Evolutionary conservation across 176 grass and related monocot species (phyloP).

Genomic region (Guadua angustifolia): DNA sequence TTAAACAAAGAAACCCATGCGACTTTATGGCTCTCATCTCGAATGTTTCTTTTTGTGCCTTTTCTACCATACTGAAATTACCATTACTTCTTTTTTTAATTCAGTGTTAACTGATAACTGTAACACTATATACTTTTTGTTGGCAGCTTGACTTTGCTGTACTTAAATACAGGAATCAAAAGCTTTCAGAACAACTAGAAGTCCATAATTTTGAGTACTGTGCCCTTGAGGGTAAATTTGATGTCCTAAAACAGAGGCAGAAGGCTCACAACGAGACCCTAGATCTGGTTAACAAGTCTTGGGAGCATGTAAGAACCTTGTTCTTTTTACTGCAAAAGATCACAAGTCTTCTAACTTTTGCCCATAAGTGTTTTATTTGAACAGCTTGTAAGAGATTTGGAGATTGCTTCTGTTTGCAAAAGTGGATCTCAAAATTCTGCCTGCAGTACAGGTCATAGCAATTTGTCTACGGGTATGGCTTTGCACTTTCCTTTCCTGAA

Average conservation of each 20-base stretch:
- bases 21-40: background rate
- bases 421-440: conserved; percentile 44
- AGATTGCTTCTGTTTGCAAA: conserved; percentile 57
- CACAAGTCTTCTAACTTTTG: background rate
- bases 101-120: conserved; percentile 8
- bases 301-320: conserved; percentile 60
- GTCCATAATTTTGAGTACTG: conserved; percentile 73
- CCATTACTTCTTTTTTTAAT: background rate
- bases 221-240: conserved; percentile 78
- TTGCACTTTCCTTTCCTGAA: conserved; percentile 11
- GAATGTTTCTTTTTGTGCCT: background rate
- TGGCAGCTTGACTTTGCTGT: conserved; percentile 82
- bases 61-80: background rate
- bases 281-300: conserved; percentile 66
- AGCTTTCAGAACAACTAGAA: conserved; percentile 86
- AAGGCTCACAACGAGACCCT: conserved; percentile 56
- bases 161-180: conserved; percentile 92
- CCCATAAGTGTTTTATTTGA: conserved; percentile 14
- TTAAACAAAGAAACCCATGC: conserved; percentile 11
- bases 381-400: conserved; percentile 76
- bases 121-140: background rate
- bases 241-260: conserved; percentile 72
- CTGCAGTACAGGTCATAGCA: conserved; percentile 38
- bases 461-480: conserved; percentile 42
- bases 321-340: background rate